Conservation (phyloP, 345 rosid genomes). For the Linum lewisii region DNA sequence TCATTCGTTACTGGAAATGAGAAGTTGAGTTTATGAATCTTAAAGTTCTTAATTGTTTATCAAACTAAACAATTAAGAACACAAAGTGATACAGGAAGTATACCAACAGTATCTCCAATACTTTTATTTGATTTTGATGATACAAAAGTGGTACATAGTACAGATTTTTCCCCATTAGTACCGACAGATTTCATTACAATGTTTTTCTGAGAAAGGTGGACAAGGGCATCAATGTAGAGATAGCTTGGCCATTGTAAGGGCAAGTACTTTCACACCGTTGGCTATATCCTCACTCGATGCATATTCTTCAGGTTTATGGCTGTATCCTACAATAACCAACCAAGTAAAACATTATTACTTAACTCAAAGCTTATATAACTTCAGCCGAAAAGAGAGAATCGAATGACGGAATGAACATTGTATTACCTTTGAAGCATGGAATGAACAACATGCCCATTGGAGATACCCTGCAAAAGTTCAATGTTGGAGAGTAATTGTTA, state of each 20-base stretch:
- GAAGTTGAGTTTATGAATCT: background rate
- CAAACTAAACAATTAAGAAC: too few relatives aligned
- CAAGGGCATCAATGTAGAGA: constrained; percentile 27
- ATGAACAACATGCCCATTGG: constrained; percentile 98
- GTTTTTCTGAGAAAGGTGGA: background rate
- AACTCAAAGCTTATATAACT: too few relatives aligned
- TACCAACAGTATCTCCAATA: too few relatives aligned
- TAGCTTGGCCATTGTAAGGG: constrained; percentile 67
- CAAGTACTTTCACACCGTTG: constrained; percentile 76
- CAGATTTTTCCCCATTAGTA: background rate
- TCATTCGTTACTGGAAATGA: background rate
- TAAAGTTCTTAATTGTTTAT: too few relatives aligned
- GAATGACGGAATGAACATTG: too few relatives aligned
- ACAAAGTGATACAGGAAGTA: too few relatives aligned
- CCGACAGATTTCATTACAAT: background rate
- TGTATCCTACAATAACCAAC: constrained; percentile 73
- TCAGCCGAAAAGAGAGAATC: too few relatives aligned
- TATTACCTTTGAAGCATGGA: constrained; percentile 96
- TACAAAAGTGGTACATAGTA: background rate
- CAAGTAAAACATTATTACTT: constrained; percentile 3
- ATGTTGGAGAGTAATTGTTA: constrained; percentile 9
- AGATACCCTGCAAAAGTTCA: constrained; percentile 49
- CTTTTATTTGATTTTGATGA: too few relatives aligned
- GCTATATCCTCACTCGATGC: constrained; percentile 55
- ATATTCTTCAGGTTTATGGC: constrained; percentile 91